Evolutionary conservation across 2,329 filamentous ascomycete genomes (phyloP), one percentile per base, ranked within the genome.

Genomic region (Epichloe amarillans): DNA sequence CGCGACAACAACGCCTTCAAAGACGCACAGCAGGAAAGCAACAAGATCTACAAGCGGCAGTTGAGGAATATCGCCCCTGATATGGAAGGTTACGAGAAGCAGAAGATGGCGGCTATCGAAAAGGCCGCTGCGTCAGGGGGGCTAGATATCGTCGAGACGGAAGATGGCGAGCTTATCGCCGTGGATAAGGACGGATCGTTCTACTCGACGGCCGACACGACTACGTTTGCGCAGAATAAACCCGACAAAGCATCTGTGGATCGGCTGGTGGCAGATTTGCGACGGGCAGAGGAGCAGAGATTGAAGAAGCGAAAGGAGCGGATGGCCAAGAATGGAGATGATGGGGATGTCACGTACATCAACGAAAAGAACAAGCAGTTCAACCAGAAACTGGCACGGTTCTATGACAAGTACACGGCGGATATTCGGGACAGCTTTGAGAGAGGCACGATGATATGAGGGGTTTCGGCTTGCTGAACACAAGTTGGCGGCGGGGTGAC

Each of bases 301-400:
- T 64, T 95, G 62, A 94, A 90, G 77, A 94, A 94, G 73, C 77
- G 89, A 60, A 83, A 80, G 65, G 88, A 94, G 57, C 77, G 89
- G 49, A 82, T 86, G 65, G 79, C 80, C 12, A 79, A 83, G 64
- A 84, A 83, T 55, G 88, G 90, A 52, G 89, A 95, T 56, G 86
- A 90, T 46, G 84, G 82, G 30, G 93, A 98, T 68, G 86, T 97
- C 60, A 97, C 91, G 7, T 97, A 95, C 70, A 98, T 98, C 79
- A 98, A 98, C 71, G 89, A 96, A 71, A 96, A 98, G 84, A 98
- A 98, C 76, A 97, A 97, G 76, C 89, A 96, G 76, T 98, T 98
- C 74, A 98, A 98, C 80, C 83, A 95, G 73, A 97, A 98, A 73
- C 74, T 98, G 67, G 76, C 85, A 50, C 77, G 93, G 58, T 98